phyloP scores from a whole-genome alignment of 169 alveolate species.

The Plasmodium fragile region DNA sequence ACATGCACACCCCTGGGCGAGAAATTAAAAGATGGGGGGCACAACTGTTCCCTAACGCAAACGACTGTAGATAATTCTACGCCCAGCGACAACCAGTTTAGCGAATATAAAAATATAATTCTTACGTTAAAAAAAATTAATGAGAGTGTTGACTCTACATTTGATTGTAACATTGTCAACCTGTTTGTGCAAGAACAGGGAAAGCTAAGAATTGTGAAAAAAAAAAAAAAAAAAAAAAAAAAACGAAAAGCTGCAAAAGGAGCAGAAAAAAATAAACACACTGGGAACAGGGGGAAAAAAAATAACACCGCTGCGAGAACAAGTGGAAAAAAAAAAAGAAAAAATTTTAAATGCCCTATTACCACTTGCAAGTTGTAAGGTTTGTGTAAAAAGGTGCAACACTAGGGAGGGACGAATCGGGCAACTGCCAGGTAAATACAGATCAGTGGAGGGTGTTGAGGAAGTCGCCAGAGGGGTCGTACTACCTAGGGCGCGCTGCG shows the following conservation, averaged over 20 bases:
- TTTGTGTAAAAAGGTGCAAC: conserved; percentile 3
- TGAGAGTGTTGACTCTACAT: conserved; percentile 24
- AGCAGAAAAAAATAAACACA: neutral
- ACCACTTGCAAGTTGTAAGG: neutral
- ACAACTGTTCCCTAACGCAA: neutral
- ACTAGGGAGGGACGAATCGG: neutral
- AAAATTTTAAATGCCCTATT: neutral
- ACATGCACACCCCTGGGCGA: neutral
- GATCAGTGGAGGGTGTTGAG: conserved; percentile 8
- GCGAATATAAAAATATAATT: conserved; percentile 34
- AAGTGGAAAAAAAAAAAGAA: conserved; percentile 2
- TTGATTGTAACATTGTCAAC: neutral
- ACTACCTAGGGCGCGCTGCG: neutral
- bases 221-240: neutral
- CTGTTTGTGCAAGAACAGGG: neutral
- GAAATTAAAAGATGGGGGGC: neutral
- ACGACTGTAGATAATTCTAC: neutral
- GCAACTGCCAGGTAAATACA: neutral
- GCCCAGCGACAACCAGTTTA: neutral
- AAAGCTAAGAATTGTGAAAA: neutral
- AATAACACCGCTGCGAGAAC: neutral
- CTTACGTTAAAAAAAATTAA: conserved; percentile 27
- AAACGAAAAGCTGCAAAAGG: neutral
- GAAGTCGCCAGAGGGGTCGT: conserved; percentile 1
- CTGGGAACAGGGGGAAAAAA: neutral